Evolutionary conservation across 495 filamentous ascomycete genomes (phyloP).

Genomic region (Hyaloscypha finlandica): DNA sequence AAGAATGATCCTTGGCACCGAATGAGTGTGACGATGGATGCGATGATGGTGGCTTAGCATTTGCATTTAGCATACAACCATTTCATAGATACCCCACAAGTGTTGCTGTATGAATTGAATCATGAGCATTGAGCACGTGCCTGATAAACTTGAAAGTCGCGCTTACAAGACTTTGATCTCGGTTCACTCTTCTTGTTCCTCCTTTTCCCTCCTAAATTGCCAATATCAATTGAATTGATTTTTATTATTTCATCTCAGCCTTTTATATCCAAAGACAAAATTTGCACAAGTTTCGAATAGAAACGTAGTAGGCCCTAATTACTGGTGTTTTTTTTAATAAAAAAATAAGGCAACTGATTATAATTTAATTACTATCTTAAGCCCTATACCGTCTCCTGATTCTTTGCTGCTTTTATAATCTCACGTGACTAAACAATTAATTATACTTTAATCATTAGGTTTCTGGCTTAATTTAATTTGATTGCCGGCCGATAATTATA

Average conservation of each 20-base stretch:
- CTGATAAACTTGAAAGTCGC: background rate
- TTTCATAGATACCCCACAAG: background rate
- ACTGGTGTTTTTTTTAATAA: too few species aligned
- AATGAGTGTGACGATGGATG: conserved; percentile 1
- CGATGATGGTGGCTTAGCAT: background rate
- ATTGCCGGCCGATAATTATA: too few species aligned
- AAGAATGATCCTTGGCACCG: conserved; percentile 14
- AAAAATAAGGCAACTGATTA: too few species aligned
- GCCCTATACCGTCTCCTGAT: too few species aligned
- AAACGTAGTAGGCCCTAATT: too few species aligned
- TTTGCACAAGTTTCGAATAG: too few species aligned
- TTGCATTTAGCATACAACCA: background rate
- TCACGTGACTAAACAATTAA: too few species aligned
- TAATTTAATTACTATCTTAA: too few species aligned
- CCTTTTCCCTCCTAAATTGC: background rate
- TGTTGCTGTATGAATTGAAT: background rate
- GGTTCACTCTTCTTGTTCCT: background rate
- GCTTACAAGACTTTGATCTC: background rate
- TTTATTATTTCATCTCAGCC: background rate
- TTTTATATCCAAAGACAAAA: background rate
- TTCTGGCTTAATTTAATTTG: too few species aligned
- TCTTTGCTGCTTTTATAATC: too few species aligned
- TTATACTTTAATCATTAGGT: too few species aligned
- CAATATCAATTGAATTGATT: background rate
- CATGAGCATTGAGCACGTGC: background rate